Evolutionary conservation across 108 stramenopile species (phyloP), one percentile per base, ranked within the genome.

Genomic region (Ochromonas danica): DNA sequence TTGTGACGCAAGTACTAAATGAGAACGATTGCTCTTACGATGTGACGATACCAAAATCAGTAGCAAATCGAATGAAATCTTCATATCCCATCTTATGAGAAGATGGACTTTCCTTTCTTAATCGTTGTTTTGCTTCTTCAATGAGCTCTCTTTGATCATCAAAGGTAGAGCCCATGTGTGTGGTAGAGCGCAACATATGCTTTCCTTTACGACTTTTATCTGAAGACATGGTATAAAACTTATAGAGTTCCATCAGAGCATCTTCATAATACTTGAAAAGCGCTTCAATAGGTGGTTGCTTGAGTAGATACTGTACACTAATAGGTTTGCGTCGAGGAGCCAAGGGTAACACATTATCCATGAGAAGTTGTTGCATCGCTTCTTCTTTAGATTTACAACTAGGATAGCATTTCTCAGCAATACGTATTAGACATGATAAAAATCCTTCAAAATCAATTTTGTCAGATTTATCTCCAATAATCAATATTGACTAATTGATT

Each of bases 311-410:
- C 36, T 61, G 71, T 36, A 87, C 41, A 1, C 75, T 41, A 25
- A 40, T 51, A n/a, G 84, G 86, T 3, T 40, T 61, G 40, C 86
- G 78, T 28, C 86, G 82, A 42, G 84, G 71, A 17, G 89, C 89
- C n/a, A 82, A 67, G 1, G 87, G 87, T n/a, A 89, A 75, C 10
- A 86, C 63, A 80, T 85, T 85, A n/a, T 87, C 82, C 85, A 87
- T 85, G 1, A 89, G 74, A 30, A 87, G 79, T 74, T 85, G 81
- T 40, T 84, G 62, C 39, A 87, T 80, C 6, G 83, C 67, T 0
- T 35, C 40, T 33, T 87, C 83, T 28, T 42, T 40, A 39, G 41
- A 51, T 38, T 31, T 2, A 39, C 31, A 33, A 33, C 40, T 28
- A 30, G 79, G 80, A 70, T 84, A 87, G 39, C 88, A 43, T 28